Base-by-base conservation (phyloP, 2,329 filamentous ascomycete species). In the Aspergillus niger region DNA sequence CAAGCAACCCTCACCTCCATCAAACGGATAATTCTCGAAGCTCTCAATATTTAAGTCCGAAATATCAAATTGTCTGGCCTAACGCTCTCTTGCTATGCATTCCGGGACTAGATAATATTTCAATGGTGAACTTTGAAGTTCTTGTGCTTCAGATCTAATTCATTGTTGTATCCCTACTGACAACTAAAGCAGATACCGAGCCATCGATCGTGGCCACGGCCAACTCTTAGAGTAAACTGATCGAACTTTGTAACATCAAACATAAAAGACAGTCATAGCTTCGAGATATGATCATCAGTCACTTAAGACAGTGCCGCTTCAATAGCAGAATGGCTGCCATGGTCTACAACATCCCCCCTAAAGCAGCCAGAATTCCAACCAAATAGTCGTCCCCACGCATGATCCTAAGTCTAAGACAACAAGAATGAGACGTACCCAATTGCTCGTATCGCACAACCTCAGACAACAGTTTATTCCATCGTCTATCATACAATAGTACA, bases 401-500 rank as follows among this genome's bases (percentile, higher is more conserved):
- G 41, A 30, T 26, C 54, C 22, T 30, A 22, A 53, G 41, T 17
- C 20, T 43, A 55, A 28, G 26, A 43, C 20, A 49, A 26, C 13
- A 48, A 52, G 38, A 55, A 63, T 36, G 11, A 36, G 32, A 66
- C 58, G 55, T 61, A 64, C 61, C 58, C 57, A 61, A 62, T 56
- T 56, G 38, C 48, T 52, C 57, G 61, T 65, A 59, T 58, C 53
- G 48, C 36, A 50, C 32, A 52, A 72, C 69, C 71, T 71, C 69
- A 73, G 74, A 76, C 74, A 77, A 75, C 73, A 76, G 74, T 72
- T 75, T 72, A 77, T 78, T 76, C 76, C 77, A 78, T 79, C 76
- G 73, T 79, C 76, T 79, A 79, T 79, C 73, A 77, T 79, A 79
- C 76, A 78, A 72, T 71, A 76, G 72, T 73, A 75, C 73, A 76